Conservation (phyloP, 2,329 filamentous ascomycete species). For the Cercospora sp. region DNA sequence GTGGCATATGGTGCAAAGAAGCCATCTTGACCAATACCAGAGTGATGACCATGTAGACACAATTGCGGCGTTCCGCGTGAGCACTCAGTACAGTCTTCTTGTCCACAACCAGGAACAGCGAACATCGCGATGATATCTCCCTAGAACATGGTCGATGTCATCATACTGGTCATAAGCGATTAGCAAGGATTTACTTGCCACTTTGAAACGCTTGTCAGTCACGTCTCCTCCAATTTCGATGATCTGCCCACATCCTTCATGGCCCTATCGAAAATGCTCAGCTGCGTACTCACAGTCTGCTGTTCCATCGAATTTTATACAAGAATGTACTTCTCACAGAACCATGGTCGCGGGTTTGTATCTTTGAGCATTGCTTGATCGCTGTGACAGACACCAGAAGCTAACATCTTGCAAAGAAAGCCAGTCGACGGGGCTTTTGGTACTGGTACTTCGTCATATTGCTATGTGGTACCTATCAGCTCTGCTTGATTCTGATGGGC, state of each 20-base stretch:
- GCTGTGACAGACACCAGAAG: background rate
- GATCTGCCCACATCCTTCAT: background rate
- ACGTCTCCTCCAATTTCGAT: background rate
- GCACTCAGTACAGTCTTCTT: background rate
- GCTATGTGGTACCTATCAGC: background rate
- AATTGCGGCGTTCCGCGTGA: background rate
- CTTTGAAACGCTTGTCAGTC: background rate
- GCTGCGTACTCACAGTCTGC: background rate
- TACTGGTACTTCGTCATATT: background rate
- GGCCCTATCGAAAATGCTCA: background rate
- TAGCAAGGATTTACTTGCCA: background rate
- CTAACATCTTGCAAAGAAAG: background rate
- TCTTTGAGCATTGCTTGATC: slow-evolving; percentile 1
- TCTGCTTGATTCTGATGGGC: background rate
- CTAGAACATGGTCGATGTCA: background rate
- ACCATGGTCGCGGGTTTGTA: background rate
- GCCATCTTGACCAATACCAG: background rate
- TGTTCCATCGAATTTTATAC: background rate
- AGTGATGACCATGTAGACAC: background rate
- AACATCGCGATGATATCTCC: background rate
- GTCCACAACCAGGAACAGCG: background rate
- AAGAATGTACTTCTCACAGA: background rate
- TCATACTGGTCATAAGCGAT: background rate
- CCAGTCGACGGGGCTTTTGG: background rate
- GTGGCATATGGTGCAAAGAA: background rate